Evolutionary conservation across 768 basidiomycete genomes (phyloP).

Genomic region (Russula virescens): DNA sequence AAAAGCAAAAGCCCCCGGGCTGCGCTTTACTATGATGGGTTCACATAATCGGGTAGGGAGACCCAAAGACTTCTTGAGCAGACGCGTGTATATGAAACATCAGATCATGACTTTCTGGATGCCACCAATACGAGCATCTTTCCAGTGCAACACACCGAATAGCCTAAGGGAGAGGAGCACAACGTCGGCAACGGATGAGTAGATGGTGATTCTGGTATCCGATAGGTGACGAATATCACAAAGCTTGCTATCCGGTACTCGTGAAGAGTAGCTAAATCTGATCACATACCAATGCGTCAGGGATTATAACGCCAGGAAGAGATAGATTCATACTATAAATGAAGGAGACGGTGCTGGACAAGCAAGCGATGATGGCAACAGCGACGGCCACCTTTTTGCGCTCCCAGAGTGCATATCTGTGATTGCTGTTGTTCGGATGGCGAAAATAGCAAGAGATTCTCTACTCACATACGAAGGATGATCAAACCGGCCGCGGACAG

Average conservation of each 20-base stretch:
- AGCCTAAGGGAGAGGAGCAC: too few relatives aligned
- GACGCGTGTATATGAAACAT: too few relatives aligned
- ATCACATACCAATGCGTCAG: background rate
- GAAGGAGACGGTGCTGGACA: background rate
- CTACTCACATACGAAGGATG: slow-evolving; percentile 14
- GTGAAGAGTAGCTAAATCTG: background rate
- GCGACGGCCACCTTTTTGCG: background rate
- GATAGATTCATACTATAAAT: background rate
- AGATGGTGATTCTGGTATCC: too few relatives aligned
- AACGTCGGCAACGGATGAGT: too few relatives aligned
- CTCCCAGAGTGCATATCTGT: slow-evolving; percentile 10
- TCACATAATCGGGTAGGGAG: too few relatives aligned
- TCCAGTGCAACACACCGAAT: too few relatives aligned
- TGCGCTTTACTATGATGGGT: too few relatives aligned
- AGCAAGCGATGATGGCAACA: background rate
- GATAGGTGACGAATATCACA: too few relatives aligned
- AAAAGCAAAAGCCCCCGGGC: too few relatives aligned
- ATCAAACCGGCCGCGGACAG: slow-evolving; percentile 12
- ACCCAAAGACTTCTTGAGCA: too few relatives aligned
- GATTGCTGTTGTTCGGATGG: background rate
- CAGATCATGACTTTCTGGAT: background rate
- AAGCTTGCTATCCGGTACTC: background rate
- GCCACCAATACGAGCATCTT: background rate
- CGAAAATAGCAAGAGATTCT: background rate
- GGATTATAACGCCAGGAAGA: background rate